Percentiles rank a stretch among this genome's conserved stretches.
These are phyloP conservation scores for Echites panduratus DNA, from an alignment of 257 asterid species.

Conservation along the genomic window DNA sequence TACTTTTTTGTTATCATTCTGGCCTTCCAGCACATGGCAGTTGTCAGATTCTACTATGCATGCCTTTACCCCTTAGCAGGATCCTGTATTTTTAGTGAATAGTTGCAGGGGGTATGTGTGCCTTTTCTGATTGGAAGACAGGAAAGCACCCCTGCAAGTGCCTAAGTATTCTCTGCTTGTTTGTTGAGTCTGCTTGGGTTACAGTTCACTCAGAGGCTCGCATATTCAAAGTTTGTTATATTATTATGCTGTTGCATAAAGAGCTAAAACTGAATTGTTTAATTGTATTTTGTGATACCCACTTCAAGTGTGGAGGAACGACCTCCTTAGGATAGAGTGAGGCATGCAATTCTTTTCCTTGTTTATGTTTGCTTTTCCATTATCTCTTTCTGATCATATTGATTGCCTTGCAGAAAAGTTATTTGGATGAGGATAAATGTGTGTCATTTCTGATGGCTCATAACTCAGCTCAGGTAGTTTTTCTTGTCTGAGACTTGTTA, in stretches of 20 bases:
- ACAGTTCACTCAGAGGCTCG: not conserved
- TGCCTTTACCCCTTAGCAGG: not conserved
- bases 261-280: not conserved
- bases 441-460: conserved; percentile 60
- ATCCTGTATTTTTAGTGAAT: not conserved
- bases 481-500: not conserved
- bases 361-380: not conserved
- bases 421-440: conserved; percentile 61
- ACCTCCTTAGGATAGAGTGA: not conserved
- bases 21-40: not conserved
- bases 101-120: not conserved
- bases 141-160: not conserved
- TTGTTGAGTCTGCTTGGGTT: not conserved
- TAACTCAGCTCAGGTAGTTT: conserved; percentile 50
- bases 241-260: not conserved
- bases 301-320: not conserved
- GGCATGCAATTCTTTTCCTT: not conserved
- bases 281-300: not conserved
- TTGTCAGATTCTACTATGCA: not conserved
- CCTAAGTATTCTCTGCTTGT: not conserved
- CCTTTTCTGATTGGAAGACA: not conserved
- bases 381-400: conserved; percentile 18
- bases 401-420: conserved; percentile 46
- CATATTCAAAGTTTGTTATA: not conserved
- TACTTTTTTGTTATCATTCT: not conserved